Conservation (phyloP, 2,329 filamentous ascomycete genomes). For the Sporothrix pallida region DNA sequence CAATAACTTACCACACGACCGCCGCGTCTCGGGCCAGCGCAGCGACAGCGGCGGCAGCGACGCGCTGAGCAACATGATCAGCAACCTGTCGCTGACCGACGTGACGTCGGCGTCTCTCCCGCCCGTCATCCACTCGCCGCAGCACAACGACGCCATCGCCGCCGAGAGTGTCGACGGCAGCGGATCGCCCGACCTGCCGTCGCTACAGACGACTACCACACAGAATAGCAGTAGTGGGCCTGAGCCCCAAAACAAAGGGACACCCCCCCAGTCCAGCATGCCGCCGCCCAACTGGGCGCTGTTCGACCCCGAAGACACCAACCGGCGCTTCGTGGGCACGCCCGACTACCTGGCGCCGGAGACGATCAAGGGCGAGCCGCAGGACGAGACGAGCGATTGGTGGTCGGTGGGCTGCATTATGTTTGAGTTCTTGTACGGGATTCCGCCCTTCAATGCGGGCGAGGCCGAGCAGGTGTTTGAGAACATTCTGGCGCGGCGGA, state of each 20-base stretch:
- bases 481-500: conserved; percentile 87
- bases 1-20: conserved; percentile 60
- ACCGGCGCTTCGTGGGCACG: conserved; percentile 91
- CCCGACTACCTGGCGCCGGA: conserved; percentile 97
- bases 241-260: conserved; percentile 54
- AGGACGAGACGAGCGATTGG: conserved; percentile 99
- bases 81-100: conserved; percentile 76
- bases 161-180: conserved; percentile 65
- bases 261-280: conserved; percentile 70
- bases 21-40: conserved; percentile 77
- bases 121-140: conserved; percentile 60
- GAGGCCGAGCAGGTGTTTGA: conserved; percentile 95
- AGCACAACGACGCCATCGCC: conserved; percentile 75
- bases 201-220: conserved; percentile 61
- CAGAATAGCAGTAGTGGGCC: conserved; percentile 45
- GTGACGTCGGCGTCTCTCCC: conserved; percentile 50
- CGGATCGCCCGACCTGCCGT: conserved; percentile 76
- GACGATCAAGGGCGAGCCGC: conserved; percentile 91
- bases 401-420: conserved; percentile 99
- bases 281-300: conserved; percentile 89
- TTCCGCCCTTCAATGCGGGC: conserved; percentile 88
- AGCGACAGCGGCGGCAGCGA: conserved; percentile 95
- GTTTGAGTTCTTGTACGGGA: conserved; percentile 93
- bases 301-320: conserved; percentile 93
- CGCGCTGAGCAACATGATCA: conserved; percentile 79